A percentile compares a stretch with the other conserved stretches of the same genome.
phyloP scores from a whole-genome alignment of 1,284 basidiomycete genomes.

The Vanrija pseudolonga region DNA sequence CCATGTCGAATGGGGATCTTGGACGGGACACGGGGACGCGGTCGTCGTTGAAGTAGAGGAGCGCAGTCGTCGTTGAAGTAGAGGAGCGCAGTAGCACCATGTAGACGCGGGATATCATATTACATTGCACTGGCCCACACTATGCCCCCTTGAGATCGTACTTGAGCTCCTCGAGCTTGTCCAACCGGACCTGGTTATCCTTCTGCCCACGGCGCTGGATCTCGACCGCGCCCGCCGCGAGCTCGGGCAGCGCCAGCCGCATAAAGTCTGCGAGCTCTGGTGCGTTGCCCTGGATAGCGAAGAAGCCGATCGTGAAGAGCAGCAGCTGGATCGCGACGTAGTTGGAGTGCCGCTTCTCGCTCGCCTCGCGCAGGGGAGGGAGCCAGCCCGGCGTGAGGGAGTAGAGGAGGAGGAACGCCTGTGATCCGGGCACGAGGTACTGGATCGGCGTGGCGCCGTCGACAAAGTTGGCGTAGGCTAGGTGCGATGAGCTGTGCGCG shows the following conservation, averaged over 20 bases:
- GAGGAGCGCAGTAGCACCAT: too few species aligned
- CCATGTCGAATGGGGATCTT: slow-evolving; percentile 38
- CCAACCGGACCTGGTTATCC: slow-evolving; percentile 22
- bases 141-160: slow-evolving; percentile 40
- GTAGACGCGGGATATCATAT: too few species aligned
- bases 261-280: slow-evolving; percentile 17
- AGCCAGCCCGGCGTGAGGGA: background rate
- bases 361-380: slow-evolving; percentile 1
- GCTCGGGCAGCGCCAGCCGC: slow-evolving; percentile 30
- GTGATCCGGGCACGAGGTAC: background rate
- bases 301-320: slow-evolving; percentile 19
- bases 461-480: background rate
- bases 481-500: background rate
- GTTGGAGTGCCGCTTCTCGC: background rate
- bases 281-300: background rate
- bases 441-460: background rate
- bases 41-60: slow-evolving; percentile 7
- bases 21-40: slow-evolving; percentile 40
- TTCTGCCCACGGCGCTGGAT: slow-evolving; percentile 31
- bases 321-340: slow-evolving; percentile 23
- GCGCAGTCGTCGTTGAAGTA: slow-evolving; percentile 12
- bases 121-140: background rate
- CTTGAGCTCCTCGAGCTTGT: slow-evolving; percentile 26
- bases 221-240: slow-evolving; percentile 31
- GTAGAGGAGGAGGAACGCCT: background rate